Conservation (phyloP, 2,329 filamentous ascomycete species). For the Colletotrichum limetticola region DNA sequence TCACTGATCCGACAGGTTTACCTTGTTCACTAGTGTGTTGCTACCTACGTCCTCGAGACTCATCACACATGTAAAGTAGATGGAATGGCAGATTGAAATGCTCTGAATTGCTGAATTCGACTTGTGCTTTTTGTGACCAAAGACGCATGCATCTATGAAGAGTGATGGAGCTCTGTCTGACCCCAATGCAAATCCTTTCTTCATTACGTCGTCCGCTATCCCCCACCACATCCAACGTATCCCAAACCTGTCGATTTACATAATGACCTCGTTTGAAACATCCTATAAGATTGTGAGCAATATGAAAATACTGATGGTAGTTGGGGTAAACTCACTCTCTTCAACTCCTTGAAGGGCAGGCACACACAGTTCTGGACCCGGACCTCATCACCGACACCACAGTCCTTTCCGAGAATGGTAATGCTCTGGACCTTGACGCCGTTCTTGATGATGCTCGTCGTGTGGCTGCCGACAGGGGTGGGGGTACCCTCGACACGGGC, state of each 20-base stretch:
- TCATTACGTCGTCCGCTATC: conserved; percentile 27
- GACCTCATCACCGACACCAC: conserved; percentile 91
- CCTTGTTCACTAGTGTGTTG: no score
- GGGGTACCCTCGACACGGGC: conserved; percentile 96
- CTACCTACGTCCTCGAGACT: neutral
- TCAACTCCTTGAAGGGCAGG: conserved; percentile 97
- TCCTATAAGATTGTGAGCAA: conserved; percentile 67
- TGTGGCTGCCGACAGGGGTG: conserved; percentile 86
- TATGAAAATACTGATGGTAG: neutral
- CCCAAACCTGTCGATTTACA: conserved; percentile 65
- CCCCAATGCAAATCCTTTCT: conserved; percentile 27
- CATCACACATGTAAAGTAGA: neutral
- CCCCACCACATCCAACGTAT: neutral
- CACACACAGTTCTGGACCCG: conserved; percentile 98
- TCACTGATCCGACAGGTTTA: no score
- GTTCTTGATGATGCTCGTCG: conserved; percentile 95
- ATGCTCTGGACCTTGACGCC: conserved; percentile 99
- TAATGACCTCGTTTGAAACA: conserved; percentile 89
- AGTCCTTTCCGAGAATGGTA: conserved; percentile 97
- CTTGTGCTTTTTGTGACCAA: conserved; percentile 34
- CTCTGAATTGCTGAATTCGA: conserved; percentile 31
- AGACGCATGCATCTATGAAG: conserved; percentile 35
- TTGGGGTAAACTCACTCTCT: conserved; percentile 74
- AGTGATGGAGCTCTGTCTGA: conserved; percentile 27
- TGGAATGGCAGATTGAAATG: neutral